A percentile compares a stretch with the other conserved stretches of the same genome.
Conservation (phyloP, 2,329 filamentous ascomycete genomes). For the Aspergillus vadensis region DNA sequence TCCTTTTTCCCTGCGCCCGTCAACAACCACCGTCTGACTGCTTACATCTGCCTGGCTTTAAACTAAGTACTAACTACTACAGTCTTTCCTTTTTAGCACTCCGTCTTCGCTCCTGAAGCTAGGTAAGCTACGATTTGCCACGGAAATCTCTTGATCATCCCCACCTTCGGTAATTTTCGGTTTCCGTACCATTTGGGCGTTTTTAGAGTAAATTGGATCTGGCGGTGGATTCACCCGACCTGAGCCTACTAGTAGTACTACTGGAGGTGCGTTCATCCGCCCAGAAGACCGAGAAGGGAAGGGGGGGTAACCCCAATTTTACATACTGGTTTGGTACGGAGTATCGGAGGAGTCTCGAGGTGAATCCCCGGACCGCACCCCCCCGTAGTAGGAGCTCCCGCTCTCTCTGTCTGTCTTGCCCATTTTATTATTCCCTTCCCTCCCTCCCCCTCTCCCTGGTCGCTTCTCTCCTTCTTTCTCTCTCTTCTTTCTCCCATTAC, state of each 20-base stretch:
- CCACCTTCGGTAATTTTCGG: constrained; percentile 20
- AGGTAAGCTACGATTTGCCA: constrained; percentile 25
- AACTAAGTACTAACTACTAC: neutral
- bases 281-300: neutral
- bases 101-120: constrained; percentile 1
- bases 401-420: constrained; percentile 11
- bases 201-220: neutral
- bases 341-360: constrained; percentile 26
- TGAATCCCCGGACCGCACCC: constrained; percentile 23
- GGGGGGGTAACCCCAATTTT: constrained; percentile 1
- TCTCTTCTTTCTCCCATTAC: neutral
- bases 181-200: constrained; percentile 5
- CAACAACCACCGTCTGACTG: neutral
- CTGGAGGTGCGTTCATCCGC: neutral
- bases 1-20: constrained; percentile 5
- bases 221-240: constrained; percentile 2
- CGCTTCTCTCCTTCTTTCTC: constrained; percentile 10
- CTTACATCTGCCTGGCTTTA: neutral
- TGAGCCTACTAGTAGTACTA: neutral
- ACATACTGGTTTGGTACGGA: neutral
- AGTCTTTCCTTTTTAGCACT: neutral
- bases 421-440: constrained; percentile 19
- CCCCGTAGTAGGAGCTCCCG: constrained; percentile 21
- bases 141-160: constrained; percentile 18
- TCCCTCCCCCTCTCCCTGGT: constrained; percentile 16